phyloP scores from a whole-genome alignment of 305 asterid genomes.

The Coffea humblotiana region DNA sequence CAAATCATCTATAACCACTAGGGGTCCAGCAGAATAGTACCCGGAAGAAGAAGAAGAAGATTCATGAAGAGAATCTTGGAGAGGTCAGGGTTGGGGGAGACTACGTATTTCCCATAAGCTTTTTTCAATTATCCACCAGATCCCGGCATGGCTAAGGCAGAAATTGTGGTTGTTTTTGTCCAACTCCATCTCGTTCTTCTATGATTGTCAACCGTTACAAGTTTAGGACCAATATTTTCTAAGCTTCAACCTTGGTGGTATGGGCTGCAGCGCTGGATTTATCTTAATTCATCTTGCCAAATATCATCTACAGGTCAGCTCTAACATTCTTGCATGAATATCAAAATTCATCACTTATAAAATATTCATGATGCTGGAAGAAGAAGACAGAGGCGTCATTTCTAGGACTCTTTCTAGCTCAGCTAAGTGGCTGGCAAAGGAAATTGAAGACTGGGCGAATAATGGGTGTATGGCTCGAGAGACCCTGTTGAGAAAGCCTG shows the following conservation, averaged over 20 bases:
- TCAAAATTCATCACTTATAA: neutral
- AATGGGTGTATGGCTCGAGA: too few species aligned
- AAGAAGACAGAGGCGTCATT: too few species aligned
- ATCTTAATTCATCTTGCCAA: constrained; percentile 15
- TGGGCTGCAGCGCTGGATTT: constrained; percentile 21
- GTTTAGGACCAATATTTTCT: constrained; percentile 14
- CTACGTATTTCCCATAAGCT: constrained; percentile 53
- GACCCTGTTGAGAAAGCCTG: too few species aligned
- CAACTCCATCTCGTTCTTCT: constrained; percentile 33
- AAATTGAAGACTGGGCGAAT: too few species aligned
- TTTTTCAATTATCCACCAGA: constrained; percentile 36
- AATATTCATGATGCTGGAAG: too few species aligned
- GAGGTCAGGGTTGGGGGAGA: constrained; percentile 63
- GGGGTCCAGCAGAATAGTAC: too few species aligned
- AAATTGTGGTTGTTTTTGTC: constrained; percentile 13
- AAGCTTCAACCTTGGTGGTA: constrained; percentile 15
- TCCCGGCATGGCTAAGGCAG: constrained; percentile 47
- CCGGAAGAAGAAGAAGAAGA: too few species aligned
- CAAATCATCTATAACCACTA: too few species aligned
- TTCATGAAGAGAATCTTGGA: constrained; percentile 55
- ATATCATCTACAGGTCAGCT: constrained; percentile 11
- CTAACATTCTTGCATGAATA: neutral
- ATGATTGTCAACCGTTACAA: constrained; percentile 71
- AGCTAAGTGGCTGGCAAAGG: too few species aligned
- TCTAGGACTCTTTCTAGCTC: too few species aligned